A percentile compares a stretch with the other conserved stretches of the same genome.
Evolutionary conservation across 176 grass and related monocot species (phyloP).

Genomic region (Oryza glumipatula): DNA sequence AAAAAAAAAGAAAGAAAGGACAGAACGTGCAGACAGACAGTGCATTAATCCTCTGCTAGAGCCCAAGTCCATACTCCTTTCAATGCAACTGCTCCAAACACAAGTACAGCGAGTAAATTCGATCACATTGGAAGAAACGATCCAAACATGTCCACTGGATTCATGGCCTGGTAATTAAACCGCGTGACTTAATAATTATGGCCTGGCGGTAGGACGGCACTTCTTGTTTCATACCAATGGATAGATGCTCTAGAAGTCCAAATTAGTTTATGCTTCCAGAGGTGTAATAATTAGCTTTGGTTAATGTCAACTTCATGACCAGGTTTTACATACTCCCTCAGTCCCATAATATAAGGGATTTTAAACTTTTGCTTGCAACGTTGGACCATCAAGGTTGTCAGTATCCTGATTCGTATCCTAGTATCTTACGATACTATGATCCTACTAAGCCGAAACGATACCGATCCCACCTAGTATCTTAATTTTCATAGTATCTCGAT

Average conservation of each 20-base stretch:
- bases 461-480: too few relatives aligned
- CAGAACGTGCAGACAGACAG: background rate
- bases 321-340: background rate
- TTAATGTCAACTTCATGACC: too few relatives aligned
- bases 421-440: too few relatives aligned
- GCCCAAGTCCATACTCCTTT: background rate
- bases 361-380: too few relatives aligned
- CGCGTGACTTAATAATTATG: too few relatives aligned
- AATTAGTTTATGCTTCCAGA: background rate
- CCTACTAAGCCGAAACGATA: too few relatives aligned
- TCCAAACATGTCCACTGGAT: background rate
- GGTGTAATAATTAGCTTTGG: background rate
- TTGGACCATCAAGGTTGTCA: too few relatives aligned
- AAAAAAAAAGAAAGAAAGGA: too few relatives aligned
- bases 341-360: too few relatives aligned
- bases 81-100: background rate
- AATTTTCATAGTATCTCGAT: too few relatives aligned
- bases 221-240: too few relatives aligned
- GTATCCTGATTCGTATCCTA: too few relatives aligned
- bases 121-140: background rate
- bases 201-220: background rate
- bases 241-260: background rate
- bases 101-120: background rate
- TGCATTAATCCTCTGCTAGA: slow-evolving; percentile 13
- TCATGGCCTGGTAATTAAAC: background rate